Base-by-base conservation (phyloP, 2,329 filamentous ascomycete species). In the Hymenoscyphus occultus region DNA sequence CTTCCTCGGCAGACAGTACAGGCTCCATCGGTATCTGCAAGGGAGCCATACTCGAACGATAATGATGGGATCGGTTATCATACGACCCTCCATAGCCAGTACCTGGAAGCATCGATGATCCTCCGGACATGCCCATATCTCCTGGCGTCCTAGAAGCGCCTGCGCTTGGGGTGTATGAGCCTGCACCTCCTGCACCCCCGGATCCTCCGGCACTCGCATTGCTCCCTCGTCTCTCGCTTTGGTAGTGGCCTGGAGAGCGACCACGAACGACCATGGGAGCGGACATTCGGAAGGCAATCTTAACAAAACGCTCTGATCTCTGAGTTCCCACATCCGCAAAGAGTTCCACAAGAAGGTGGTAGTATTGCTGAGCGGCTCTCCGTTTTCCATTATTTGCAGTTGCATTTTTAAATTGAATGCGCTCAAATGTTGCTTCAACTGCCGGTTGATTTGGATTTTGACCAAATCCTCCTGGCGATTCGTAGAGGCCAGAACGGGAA, bases 321-420 rank as follows among this genome's bases (percentile, higher is more conserved):
- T 72, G 70, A 7, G 61, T 70, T 6, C 81, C 77, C 3, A 87
- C 76, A 71, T 88, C 84, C 13, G 83, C 87, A 70, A 83, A 86
- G 1, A 90, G 81, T 72, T 91, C 88, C 4, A 90, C 86, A 45
- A 90, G 83, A 16, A 92, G 79, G 70, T 90, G 87, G 73, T 90
- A 91, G 73, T 88, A 91, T 69, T 91, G 89, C 70, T 92, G 89
- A 56, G 89, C 87, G 2, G 89, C 88, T 59, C 89, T 81, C 69
- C 89, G 81, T 74, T 91, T 91, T 60, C 89, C 89, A 68, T 92
- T 92, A 76, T 91, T 92, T 32, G 88, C 88, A 0, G 89, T 91
- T 1, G 89, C 89, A 64, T 86, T 88, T 70, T 91, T 90, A 79
- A 92, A 92, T 70, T 92, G 89, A 45, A 91, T 90, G 2, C 89